Base-by-base conservation (phyloP, 495 filamentous ascomycete species). In the Neurospora discreta region DNA sequence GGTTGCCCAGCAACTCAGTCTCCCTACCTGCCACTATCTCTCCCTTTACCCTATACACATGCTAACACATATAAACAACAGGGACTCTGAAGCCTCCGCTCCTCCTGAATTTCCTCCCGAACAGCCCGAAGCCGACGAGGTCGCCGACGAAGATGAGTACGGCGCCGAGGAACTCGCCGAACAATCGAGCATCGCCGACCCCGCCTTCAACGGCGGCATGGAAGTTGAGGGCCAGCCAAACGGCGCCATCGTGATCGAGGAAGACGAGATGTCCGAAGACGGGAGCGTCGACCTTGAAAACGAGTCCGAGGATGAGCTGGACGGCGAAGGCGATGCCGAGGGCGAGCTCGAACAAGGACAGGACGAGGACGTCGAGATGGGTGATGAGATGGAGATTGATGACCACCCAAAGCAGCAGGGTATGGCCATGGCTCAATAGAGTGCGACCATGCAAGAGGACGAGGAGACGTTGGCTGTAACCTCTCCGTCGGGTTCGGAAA, bases 271-370 rank as follows among this genome's bases (percentile, higher is more conserved):
- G 70, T 93, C 91, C 18, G 94, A 97, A 46, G 94, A 92, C 52
- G 95, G 92, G 71, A 95, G 92, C 76, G 95, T 98, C 77, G 95
- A 99, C 79, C 89, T 99, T n/a, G 95, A 97, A 80, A 92, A 90
- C 52, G 96, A 98, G 81, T 95, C 90, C 38, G 84, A 85, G 75
- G 90, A 89, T 74, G 94, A 93, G 18, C 89, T 91, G 46, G 94
- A 97, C 68, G 95, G 97, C 70, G 93, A 97, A 69, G 92, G 92
- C 16, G 87, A 92, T 36, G 92, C 89, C 23, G 92, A 90, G 52
- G 92, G 89, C 39, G 93, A 93, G 78, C 85, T 74, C 26, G 87
- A 78, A 52, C 87, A 87, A 38, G 88, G 82, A 20, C 52, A 60
- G 2, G 89, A 88, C 10, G 91, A 82, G 18, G 93, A 92, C 72